Evolutionary conservation across 495 filamentous ascomycete species (phyloP).

Genomic region (Xylaria cubensis): DNA sequence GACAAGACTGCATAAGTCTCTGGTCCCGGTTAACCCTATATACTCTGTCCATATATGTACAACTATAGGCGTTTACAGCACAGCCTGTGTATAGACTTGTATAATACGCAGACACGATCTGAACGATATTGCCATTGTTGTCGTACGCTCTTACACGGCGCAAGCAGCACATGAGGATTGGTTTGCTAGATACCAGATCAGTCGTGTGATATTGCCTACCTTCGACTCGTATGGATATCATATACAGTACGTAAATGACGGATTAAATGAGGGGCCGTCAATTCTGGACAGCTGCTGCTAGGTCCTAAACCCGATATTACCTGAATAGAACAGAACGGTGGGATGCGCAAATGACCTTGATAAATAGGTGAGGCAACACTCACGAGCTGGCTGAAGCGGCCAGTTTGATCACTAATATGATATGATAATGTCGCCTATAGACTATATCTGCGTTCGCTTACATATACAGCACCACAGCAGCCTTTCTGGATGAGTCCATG

Average conservation of each 20-base stretch:
- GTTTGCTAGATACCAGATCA: not conserved
- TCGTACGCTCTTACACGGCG: not conserved
- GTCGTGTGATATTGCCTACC: not conserved
- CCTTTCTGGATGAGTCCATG: not conserved
- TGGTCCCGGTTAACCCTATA: slow-evolving; percentile 27
- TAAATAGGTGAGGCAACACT: not conserved
- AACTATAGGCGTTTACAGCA: slow-evolving; percentile 29
- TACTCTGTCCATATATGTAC: slow-evolving; percentile 40
- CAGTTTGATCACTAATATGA: not conserved
- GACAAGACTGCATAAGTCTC: slow-evolving; percentile 49
- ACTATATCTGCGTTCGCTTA: not conserved
- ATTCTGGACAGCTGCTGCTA: not conserved
- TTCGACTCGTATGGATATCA: not conserved
- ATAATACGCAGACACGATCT: slow-evolving; percentile 31
- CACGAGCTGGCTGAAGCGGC: not conserved
- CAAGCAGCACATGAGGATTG: not conserved
- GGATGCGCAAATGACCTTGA: not conserved
- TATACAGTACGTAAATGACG: not conserved
- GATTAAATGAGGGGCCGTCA: not conserved
- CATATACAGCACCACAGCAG: not conserved
- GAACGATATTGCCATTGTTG: slow-evolving; percentile 1
- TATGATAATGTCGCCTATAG: not conserved
- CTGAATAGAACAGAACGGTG: not conserved
- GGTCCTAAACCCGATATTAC: not conserved
- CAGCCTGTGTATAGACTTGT: slow-evolving; percentile 39